These are phyloP conservation scores for Alnus glutinosa DNA, from an alignment of 306 rosid species.

Conservation along the genomic window DNA sequence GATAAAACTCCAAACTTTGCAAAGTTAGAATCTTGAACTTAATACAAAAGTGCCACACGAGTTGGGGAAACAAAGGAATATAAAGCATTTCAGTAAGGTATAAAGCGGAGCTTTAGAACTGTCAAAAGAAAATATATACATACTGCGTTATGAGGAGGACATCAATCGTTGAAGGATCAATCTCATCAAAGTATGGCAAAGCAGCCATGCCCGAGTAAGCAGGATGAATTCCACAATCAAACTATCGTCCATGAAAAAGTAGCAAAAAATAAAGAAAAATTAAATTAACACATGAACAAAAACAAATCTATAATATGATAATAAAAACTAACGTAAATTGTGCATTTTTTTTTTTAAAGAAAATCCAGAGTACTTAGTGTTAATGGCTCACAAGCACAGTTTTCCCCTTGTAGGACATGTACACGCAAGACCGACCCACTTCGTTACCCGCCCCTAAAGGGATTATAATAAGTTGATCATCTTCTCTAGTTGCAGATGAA, in stretches of 20 bases:
- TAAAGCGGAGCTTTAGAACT: not conserved
- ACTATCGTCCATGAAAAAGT: slow-evolving; percentile 35
- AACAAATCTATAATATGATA: not conserved
- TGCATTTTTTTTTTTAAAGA: not conserved
- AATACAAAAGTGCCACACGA: not conserved
- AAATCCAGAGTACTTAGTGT: not conserved
- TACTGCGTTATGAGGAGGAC: slow-evolving; percentile 93
- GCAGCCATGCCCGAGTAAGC: slow-evolving; percentile 97
- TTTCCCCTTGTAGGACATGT: slow-evolving; percentile 81
- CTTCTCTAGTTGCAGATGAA: slow-evolving; percentile 51
- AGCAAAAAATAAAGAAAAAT: not conserved
- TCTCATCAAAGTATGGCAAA: slow-evolving; percentile 92
- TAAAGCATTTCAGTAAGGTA: not conserved
- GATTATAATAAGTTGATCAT: slow-evolving; percentile 66
- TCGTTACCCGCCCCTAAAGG: slow-evolving; percentile 94
- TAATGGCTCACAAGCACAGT: slow-evolving; percentile 45
- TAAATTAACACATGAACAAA: not conserved
- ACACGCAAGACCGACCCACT: slow-evolving; percentile 92
- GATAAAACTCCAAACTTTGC: not conserved
- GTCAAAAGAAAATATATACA: slow-evolving; percentile 5
- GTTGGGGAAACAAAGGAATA: not conserved
- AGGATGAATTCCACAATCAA: slow-evolving; percentile 95
- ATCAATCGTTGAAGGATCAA: slow-evolving; percentile 85
- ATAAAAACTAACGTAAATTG: not conserved
- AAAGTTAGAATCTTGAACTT: not conserved